Percentiles rank a stretch among this genome's conserved stretches.
Evolutionary conservation across 306 rosid genomes (phyloP).

Genomic region (Urtica urens): DNA sequence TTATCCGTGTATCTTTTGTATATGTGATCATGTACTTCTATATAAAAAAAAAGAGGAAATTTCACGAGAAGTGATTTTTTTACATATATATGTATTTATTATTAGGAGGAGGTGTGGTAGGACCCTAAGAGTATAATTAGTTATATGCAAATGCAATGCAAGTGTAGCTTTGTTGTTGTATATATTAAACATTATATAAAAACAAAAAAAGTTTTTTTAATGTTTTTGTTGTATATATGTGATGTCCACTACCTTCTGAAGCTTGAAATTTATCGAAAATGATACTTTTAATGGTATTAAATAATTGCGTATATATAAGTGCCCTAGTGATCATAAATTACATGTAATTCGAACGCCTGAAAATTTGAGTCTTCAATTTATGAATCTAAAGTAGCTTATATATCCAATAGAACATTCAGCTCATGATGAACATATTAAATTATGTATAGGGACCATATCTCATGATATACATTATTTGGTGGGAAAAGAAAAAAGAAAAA

Average conservation of each 20-base stretch:
- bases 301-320: not conserved
- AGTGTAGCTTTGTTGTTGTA: conserved; percentile 6
- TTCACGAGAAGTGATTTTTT: conserved; percentile 6
- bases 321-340: not conserved
- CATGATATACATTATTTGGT: conserved; percentile 11
- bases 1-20: too few relatives aligned
- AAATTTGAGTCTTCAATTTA: conserved; percentile 8
- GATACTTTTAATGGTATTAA: not conserved
- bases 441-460: conserved; percentile 21
- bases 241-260: not conserved
- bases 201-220: conserved; percentile 9
- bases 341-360: conserved; percentile 1
- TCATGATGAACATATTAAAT: not conserved
- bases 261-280: conserved; percentile 6
- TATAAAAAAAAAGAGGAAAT: not conserved
- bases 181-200: conserved; percentile 2
- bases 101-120: conserved; percentile 10
- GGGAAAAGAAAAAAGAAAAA: conserved; percentile 20
- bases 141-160: too few relatives aligned
- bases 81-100: not conserved
- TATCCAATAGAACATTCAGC: conserved; percentile 6
- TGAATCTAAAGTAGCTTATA: not conserved
- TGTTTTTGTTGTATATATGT: conserved; percentile 11
- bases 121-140: not conserved
- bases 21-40: not conserved